Evolutionary conservation across 805 yeast genomes (phyloP).

Genomic region (Candida silvatica): DNA sequence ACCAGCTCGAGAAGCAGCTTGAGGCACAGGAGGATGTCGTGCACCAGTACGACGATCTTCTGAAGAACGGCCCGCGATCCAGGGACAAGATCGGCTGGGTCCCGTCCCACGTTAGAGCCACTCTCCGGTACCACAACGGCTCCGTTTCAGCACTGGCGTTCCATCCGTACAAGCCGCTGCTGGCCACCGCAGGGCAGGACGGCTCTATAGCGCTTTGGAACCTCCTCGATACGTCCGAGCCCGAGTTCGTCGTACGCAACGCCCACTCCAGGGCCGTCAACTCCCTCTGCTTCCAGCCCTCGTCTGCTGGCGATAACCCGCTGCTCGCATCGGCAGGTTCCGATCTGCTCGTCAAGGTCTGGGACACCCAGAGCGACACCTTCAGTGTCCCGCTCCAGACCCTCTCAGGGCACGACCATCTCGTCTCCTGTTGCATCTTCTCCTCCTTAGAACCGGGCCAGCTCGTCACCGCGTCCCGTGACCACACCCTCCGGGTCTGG

Average conservation of each 20-base stretch:
- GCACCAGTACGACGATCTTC: constrained; percentile 16
- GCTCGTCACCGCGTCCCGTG: constrained; percentile 58
- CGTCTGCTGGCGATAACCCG: constrained; percentile 5
- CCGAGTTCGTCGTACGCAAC: constrained; percentile 46
- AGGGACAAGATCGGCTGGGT: constrained; percentile 47
- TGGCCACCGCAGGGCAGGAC: constrained; percentile 62
- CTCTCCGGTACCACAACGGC: constrained; percentile 48
- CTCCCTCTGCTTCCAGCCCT: constrained; percentile 46
- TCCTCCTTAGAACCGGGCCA: constrained; percentile 35
- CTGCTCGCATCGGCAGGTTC: constrained; percentile 42
- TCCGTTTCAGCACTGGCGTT: constrained; percentile 55
- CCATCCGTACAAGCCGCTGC: constrained; percentile 65
- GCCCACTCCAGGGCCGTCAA: constrained; percentile 75
- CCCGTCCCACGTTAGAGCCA: constrained; percentile 39
- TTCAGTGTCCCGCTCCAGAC: constrained; percentile 38
- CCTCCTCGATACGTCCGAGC: constrained; percentile 44
- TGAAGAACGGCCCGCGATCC: constrained; percentile 7
- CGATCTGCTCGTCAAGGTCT: constrained; percentile 53
- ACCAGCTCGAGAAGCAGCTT: constrained; percentile 59
- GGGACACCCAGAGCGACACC: constrained; percentile 40
- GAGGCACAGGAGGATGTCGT: constrained; percentile 38
- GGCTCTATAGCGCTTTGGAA: constrained; percentile 75
- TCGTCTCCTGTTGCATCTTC: constrained; percentile 59
- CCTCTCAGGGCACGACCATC: constrained; percentile 80
- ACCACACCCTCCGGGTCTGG: constrained; percentile 55